These are phyloP conservation scores for Gossypium turneri DNA, from an alignment of 345 rosid genomes.

Conservation along the genomic window DNA sequence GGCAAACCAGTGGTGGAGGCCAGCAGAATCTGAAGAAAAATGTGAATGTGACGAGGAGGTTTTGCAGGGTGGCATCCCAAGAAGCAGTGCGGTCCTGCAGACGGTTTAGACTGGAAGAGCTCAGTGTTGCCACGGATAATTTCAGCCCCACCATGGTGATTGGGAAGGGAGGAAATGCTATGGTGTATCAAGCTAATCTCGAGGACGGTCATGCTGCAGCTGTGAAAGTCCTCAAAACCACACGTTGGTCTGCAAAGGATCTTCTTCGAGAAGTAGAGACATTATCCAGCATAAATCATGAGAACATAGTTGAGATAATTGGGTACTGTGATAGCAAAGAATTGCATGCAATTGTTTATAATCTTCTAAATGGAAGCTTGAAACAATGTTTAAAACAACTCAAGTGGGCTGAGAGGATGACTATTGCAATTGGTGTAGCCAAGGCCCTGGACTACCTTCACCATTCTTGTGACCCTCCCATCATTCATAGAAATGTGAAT, in stretches of 20 bases:
- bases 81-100: conserved; percentile 14
- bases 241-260: conserved; percentile 26
- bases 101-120: conserved; percentile 27
- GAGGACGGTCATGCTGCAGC: conserved; percentile 30
- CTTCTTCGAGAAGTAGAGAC: conserved; percentile 35
- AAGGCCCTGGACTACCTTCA: conserved; percentile 42
- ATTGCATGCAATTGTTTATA: conserved; percentile 32
- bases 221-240: conserved; percentile 33
- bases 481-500: conserved; percentile 37
- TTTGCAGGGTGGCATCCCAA: conserved; percentile 9
- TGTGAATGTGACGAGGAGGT: conserved; percentile 4
- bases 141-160: conserved; percentile 32
- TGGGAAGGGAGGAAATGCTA: conserved; percentile 32
- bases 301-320: conserved; percentile 32
- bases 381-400: conserved; percentile 28
- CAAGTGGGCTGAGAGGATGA: conserved; percentile 33
- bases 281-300: conserved; percentile 24
- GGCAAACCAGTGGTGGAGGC: background rate
- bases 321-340: conserved; percentile 30
- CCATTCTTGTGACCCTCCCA: conserved; percentile 34
- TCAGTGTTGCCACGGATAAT: conserved; percentile 21
- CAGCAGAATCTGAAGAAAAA: conserved; percentile 5
- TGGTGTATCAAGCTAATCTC: conserved; percentile 28
- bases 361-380: conserved; percentile 33
- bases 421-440: conserved; percentile 36